Evolutionary conservation across 169 alveolate species (phyloP).

Genomic region (Cryptosporidium andersoni): DNA sequence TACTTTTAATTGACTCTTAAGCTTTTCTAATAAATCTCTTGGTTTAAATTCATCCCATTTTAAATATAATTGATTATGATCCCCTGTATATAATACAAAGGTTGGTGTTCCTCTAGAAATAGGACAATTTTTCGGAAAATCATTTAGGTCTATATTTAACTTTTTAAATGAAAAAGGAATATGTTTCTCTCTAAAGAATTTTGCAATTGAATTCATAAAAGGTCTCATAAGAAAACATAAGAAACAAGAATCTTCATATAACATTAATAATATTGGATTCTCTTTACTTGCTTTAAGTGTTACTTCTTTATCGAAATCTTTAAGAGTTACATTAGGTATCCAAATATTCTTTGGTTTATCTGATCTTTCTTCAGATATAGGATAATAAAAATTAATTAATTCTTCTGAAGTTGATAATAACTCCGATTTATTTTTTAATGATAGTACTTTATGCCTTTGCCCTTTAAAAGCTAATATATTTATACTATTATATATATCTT

Average conservation of each 20-base stretch:
- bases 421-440: too few species aligned
- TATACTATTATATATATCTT: too few species aligned
- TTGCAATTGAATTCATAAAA: slow-evolving; percentile 27
- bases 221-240: slow-evolving; percentile 64
- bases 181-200: background rate
- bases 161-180: slow-evolving; percentile 18
- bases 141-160: slow-evolving; percentile 39
- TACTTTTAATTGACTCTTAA: background rate
- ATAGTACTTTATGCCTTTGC: too few species aligned
- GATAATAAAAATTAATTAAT: slow-evolving; percentile 5
- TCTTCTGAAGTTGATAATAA: background rate
- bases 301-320: slow-evolving; percentile 31
- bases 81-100: slow-evolving; percentile 43
- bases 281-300: background rate
- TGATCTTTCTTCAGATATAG: background rate
- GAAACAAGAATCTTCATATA: slow-evolving; percentile 31
- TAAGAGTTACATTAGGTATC: background rate
- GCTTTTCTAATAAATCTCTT: slow-evolving; percentile 11
- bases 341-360: background rate
- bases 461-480: too few species aligned
- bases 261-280: slow-evolving; percentile 43
- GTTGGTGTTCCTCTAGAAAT: slow-evolving; percentile 42
- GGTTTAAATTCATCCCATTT: slow-evolving; percentile 56
- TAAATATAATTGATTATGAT: background rate
- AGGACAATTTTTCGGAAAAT: slow-evolving; percentile 13